Base-by-base conservation (phyloP, 257 asterid species). In the Leptodermis oblonga region DNA sequence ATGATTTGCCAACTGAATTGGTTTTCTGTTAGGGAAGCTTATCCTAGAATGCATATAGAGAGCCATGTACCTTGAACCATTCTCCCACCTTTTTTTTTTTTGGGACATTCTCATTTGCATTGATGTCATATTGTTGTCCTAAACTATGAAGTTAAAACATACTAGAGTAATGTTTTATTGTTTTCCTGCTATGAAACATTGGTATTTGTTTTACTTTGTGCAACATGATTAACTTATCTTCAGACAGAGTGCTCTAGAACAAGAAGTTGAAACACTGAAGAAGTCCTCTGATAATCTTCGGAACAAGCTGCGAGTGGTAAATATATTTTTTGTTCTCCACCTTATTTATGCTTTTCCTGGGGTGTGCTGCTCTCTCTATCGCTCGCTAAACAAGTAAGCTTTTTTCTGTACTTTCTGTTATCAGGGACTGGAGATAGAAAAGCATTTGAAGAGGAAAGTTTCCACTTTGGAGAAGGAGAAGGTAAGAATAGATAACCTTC, bases 231-330 rank as follows among this genome's bases (percentile, higher is more conserved):
- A 84, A 80, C 82, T 77, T 76, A 56, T 85, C 83, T 82, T 84
- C 83, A 85, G 96, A 83, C 96, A 93, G 99, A 89, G 88, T 77
- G 86, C 94, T 70, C 85, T 93, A 58, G 96, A 90, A 85, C 86
- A 86, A 66, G 96, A 93, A 81, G 75, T 89, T 56, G 88, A 86
- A 75, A 85, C 76, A 26, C 79, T 91, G 77, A 85, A 87, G 80
- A 91, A 69, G 77, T 70, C 79, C 81, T 71, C 78, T 63, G 91
- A 83, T 79, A 80, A 78, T 84, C 81, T 87, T 75, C 97, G 83
- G 67, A 82, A 78, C 84, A 92, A 88, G 82, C 80, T 87, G 79
- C 87, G 67, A 67, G 83, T 90, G 90, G 97, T 93, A 70, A 77
- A 80, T 72, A 69, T 73, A 73, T 76, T 51, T 22, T 53, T 68